Conservation (phyloP, 768 basidiomycete species). For the Boletus huronensis region DNA sequence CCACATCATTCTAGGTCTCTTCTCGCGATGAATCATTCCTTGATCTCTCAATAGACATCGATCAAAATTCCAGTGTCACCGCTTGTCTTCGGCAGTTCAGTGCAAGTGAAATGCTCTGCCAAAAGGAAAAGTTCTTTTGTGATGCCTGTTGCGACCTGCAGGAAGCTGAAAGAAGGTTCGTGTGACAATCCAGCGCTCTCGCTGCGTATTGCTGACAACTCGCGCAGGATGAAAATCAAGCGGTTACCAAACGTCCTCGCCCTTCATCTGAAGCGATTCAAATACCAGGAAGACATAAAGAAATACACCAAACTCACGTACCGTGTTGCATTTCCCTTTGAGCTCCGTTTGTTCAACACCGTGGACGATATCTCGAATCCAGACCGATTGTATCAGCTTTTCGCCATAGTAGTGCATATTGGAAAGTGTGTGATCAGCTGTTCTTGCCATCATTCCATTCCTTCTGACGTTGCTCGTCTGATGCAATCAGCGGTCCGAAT, state of each 20-base stretch:
- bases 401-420: constrained; percentile 98
- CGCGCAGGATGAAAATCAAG: constrained; percentile 94
- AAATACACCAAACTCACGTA: constrained; percentile 95
- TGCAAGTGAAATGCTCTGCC: constrained; percentile 97
- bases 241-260: constrained; percentile 92
- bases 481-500: constrained; percentile 75
- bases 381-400: constrained; percentile 90
- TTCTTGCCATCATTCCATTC: constrained; percentile 1
- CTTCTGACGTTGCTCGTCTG: constrained; percentile 14
- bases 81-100: constrained; percentile 96
- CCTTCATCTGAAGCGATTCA: constrained; percentile 96
- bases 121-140: constrained; percentile 98
- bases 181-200: constrained; percentile 25
- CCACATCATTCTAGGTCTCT: constrained; percentile 53
- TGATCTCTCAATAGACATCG: constrained; percentile 98
- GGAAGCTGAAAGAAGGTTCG: constrained; percentile 91
- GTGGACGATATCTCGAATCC: constrained; percentile 90
- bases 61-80: constrained; percentile 95
- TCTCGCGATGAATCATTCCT: constrained; percentile 95
- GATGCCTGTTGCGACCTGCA: constrained; percentile 95
- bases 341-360: constrained; percentile 95
- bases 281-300: constrained; percentile 89
- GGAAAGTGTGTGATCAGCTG: constrained; percentile 73
- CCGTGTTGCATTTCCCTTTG: constrained; percentile 93
- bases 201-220: constrained; percentile 7